A percentile compares a stretch with the other conserved stretches of the same genome.
phyloP scores from a whole-genome alignment of 306 rosid genomes.

The cucumber (Cucumis sativus) region Cucumber_9930_V3 NC_026661.2:13400001-13400500 shows the following conservation, averaged over 20 bases:
- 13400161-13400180: not conserved
- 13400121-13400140: not conserved
- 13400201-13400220: not conserved
- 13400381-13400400: not conserved
- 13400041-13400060: slow-evolving; percentile 65
- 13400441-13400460: not conserved
- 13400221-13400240: not conserved
- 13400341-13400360: not conserved
- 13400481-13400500: not conserved
- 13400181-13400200: not conserved
- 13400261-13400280: not conserved
- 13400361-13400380: not conserved
- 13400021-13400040: slow-evolving; percentile 51
- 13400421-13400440: not conserved
- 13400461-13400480: not conserved
- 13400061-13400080: not conserved
- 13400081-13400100: not conserved
- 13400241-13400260: not conserved
- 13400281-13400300: not conserved
- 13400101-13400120: not conserved
- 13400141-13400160: not conserved
- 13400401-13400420: not conserved
- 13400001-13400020: slow-evolving; percentile 47
- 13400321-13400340: not conserved
- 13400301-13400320: not conserved